phyloP scores from a whole-genome alignment of 768 basidiomycete species.

The Mycena pura region DNA sequence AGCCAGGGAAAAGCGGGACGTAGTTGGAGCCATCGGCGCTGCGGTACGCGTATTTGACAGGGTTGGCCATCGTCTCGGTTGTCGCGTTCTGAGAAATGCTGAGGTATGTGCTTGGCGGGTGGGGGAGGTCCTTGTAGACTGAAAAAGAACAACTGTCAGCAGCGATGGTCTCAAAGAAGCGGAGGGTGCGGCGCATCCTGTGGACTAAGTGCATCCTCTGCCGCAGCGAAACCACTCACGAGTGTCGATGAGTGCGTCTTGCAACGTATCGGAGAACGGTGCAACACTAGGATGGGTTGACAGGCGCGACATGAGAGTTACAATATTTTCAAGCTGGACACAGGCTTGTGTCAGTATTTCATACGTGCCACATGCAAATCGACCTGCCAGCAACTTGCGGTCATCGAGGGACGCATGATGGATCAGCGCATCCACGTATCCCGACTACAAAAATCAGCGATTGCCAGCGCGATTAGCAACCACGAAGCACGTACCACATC shows the following conservation, averaged over 20 bases:
- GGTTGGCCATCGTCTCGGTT: conserved; percentile 22
- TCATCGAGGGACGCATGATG: conserved; percentile 58
- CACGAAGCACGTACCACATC: conserved; percentile 8
- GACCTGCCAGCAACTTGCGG: conserved; percentile 62
- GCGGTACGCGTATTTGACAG: conserved; percentile 58
- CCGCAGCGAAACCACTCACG: conserved; percentile 49
- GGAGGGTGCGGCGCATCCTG: not conserved
- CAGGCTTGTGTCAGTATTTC: conserved; percentile 14
- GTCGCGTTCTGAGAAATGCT: conserved; percentile 21
- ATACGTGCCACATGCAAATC: not conserved
- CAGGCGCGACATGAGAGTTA: conserved; percentile 65
- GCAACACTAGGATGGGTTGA: conserved; percentile 32
- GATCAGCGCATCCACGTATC: conserved; percentile 54
- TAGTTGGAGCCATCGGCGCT: conserved; percentile 68
- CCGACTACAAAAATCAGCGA: conserved; percentile 43
- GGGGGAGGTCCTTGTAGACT: conserved; percentile 85
- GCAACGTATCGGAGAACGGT: conserved; percentile 44
- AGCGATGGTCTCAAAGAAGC: conserved; percentile 11
- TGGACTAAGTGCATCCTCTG: too few relatives aligned
- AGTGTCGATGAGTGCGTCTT: conserved; percentile 58
- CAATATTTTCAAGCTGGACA: conserved; percentile 67
- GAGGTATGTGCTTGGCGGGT: conserved; percentile 68
- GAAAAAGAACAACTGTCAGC: conserved; percentile 20
- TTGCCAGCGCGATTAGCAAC: not conserved
- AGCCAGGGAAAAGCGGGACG: conserved; percentile 56